Percentiles rank a stretch among this genome's conserved stretches.
Evolutionary conservation across 148 eudicot genomes (phyloP).

Genomic region (Vaccinium darrowii): DNA sequence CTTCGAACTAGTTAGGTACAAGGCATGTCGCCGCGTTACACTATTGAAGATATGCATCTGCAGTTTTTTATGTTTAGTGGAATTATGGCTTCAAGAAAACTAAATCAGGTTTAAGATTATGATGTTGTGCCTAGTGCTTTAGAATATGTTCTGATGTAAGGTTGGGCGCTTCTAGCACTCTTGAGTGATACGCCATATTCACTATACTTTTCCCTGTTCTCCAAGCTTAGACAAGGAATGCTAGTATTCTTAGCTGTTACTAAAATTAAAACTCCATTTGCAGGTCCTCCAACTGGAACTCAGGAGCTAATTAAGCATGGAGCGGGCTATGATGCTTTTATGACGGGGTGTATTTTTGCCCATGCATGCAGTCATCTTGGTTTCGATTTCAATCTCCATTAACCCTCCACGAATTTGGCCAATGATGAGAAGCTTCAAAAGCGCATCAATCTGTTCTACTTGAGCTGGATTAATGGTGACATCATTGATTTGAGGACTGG

Average conservation of each 20-base stretch:
- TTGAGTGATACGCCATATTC: not conserved
- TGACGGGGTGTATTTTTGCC: constrained; percentile 94
- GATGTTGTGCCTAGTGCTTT: not conserved
- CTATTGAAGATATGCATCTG: not conserved
- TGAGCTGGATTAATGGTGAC: constrained; percentile 82
- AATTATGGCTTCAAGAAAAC: not conserved
- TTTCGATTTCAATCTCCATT: constrained; percentile 35
- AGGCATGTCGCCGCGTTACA: not conserved
- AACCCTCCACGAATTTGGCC: constrained; percentile 31
- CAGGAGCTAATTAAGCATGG: constrained; percentile 94
- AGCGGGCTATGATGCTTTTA: constrained; percentile 99
- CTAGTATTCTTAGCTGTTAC: not conserved
- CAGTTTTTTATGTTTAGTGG: not conserved
- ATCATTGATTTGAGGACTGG: constrained; percentile 72
- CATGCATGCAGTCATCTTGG: constrained; percentile 73
- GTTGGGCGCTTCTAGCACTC: not conserved
- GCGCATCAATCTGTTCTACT: constrained; percentile 68
- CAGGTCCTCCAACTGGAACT: constrained; percentile 94
- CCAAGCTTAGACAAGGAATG: not conserved
- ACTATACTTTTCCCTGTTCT: not conserved
- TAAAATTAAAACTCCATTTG: constrained; percentile 7
- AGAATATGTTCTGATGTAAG: not conserved
- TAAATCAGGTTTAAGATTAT: not conserved
- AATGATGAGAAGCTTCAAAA: constrained; percentile 61
- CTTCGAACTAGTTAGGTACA: not conserved